A percentile compares a stretch with the other conserved stretches of the same genome.
Conservation (phyloP, 768 basidiomycete species). For the Bullera alba region DNA sequence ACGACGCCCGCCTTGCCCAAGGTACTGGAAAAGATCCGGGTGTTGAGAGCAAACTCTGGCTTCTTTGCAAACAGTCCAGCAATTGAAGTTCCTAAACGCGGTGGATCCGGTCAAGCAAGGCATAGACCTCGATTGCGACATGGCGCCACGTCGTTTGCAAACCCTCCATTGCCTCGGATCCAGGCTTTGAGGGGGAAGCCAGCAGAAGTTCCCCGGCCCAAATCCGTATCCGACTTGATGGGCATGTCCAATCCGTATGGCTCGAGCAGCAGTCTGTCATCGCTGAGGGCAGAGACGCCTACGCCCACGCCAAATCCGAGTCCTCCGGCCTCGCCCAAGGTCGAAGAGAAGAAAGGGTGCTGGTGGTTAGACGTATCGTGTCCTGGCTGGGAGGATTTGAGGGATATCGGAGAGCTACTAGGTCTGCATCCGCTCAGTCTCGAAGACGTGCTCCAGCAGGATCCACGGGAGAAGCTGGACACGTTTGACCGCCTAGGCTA, state of each 20-base stretch:
- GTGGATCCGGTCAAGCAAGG: conserved; percentile 17
- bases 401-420: conserved; percentile 75
- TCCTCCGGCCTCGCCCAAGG: background rate
- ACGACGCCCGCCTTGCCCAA: conserved; percentile 31
- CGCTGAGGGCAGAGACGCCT: conserved; percentile 8
- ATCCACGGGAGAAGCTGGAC: conserved; percentile 86
- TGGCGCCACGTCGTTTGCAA: conserved; percentile 9
- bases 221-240: conserved; percentile 40
- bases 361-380: conserved; percentile 91
- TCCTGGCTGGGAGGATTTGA: conserved; percentile 81
- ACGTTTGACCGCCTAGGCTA: conserved; percentile 80
- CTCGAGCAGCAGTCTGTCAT: conserved; percentile 11
- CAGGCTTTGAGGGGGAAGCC: conserved; percentile 13
- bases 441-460: conserved; percentile 86
- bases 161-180: conserved; percentile 17
- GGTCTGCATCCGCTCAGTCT: conserved; percentile 86
- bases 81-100: conserved; percentile 6
- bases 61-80: conserved; percentile 6
- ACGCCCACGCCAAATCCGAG: conserved; percentile 1
- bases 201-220: conserved; percentile 22
- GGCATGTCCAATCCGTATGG: conserved; percentile 18
- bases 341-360: conserved; percentile 24
- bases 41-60: conserved; percentile 20
- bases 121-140: conserved; percentile 3
- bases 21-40: conserved; percentile 27